Percentiles rank a stretch among this genome's conserved stretches.
Evolutionary conservation across 2,329 filamentous ascomycete species (phyloP).

Genomic region (Chrysosporium keratinophilum): DNA sequence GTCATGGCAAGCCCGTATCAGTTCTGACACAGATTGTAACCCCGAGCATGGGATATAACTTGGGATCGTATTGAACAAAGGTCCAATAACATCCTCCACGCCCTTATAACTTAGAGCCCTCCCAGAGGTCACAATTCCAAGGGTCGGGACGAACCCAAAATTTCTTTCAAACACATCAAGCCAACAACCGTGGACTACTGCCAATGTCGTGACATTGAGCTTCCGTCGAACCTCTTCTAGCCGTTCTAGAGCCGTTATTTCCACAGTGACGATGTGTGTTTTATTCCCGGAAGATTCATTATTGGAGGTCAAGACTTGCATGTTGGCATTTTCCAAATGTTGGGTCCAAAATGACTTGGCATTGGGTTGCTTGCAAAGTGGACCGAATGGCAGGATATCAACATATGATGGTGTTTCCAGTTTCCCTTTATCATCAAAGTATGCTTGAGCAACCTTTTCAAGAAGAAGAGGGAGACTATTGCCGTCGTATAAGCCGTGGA

Average conservation of each 20-base stretch:
- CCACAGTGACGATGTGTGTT: constrained; percentile 16
- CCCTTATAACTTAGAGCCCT: constrained; percentile 54
- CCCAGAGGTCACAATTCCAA: constrained; percentile 72
- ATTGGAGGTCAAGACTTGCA: constrained; percentile 24
- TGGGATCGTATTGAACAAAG: constrained; percentile 82
- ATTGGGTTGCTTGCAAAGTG: constrained; percentile 43
- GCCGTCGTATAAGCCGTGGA: constrained; percentile 82
- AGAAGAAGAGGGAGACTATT: constrained; percentile 63
- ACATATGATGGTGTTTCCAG: constrained; percentile 48
- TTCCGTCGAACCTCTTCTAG: constrained; percentile 47
- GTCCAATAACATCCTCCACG: constrained; percentile 61
- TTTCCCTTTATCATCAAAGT: constrained; percentile 29
- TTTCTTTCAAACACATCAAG: constrained; percentile 49
- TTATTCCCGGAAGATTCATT: constrained; percentile 7
- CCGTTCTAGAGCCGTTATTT: constrained; percentile 28
- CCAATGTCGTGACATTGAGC: constrained; percentile 66
- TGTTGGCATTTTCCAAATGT: constrained; percentile 38
- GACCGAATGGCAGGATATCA: constrained; percentile 58
- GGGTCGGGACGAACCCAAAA: constrained; percentile 40
- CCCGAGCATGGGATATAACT: constrained; percentile 45
- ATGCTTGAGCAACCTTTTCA: constrained; percentile 45
- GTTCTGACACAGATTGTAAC: constrained; percentile 47
- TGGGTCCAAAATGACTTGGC: constrained; percentile 58
- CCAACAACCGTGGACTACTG: constrained; percentile 68
- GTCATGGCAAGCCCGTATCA: constrained; percentile 56